These are phyloP conservation scores for Dipteronia dyeriana DNA, from an alignment of 345 rosid species.

Conservation along the genomic window DNA sequence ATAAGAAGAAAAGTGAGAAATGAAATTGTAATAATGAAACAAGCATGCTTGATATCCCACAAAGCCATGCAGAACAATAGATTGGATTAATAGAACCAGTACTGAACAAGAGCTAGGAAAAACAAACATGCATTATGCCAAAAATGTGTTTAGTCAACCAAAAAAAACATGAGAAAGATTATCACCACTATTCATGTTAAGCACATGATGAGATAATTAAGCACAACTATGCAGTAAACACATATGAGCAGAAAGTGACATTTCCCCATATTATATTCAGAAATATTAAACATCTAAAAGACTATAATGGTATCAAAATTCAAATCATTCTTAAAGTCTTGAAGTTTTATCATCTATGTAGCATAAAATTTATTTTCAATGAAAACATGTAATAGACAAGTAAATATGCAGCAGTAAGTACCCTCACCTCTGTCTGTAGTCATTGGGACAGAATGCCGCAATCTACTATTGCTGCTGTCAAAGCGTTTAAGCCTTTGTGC, in stretches of 20 bases:
- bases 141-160: background rate
- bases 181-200: background rate
- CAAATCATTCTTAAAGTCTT: background rate
- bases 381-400: background rate
- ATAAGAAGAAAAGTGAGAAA: background rate
- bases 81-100: too few species aligned
- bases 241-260: background rate
- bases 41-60: background rate
- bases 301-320: background rate
- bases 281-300: background rate
- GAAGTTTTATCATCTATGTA: background rate
- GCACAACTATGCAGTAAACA: background rate
- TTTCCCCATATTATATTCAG: background rate
- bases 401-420: slow-evolving; percentile 10
- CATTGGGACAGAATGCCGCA: slow-evolving; percentile 43
- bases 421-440: slow-evolving; percentile 53
- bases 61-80: background rate
- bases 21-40: background rate
- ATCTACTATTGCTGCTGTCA: slow-evolving; percentile 38
- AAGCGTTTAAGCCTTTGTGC: slow-evolving; percentile 36
- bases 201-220: background rate
- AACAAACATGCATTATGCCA: background rate
- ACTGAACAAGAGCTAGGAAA: background rate
- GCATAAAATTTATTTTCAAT: background rate
- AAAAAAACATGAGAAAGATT: background rate